Base-by-base conservation (phyloP, 176 grass and related monocot genomes). In the Ensete glaucum region DNA sequence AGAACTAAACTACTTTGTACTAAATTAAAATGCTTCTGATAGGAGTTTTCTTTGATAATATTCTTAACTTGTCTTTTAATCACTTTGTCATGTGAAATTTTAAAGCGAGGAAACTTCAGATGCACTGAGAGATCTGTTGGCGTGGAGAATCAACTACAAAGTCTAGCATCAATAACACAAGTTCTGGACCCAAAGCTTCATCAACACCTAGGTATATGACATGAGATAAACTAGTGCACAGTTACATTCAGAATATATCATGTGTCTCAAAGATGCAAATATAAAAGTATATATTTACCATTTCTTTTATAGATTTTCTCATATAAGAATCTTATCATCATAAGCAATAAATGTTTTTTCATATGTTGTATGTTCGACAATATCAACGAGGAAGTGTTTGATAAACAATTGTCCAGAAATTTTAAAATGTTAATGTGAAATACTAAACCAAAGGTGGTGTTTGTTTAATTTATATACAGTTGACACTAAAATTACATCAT, bases 21-120 rank as follows among this genome's bases (percentile, higher is more conserved):
- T 54, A 53, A 62, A 11, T 51, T 55, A 54, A 73, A 73, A 22
- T 54, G n/a, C 11, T 20, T 73, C 71, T 9, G 53, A 24, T 73
- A 26, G 53, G 21, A 85, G 1, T 81, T 85, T 11, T 10, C 57
- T 82, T 73, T 15, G 15, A 67, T 67, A 69, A 52, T 62, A 19
- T 78, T 6, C 74, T 79, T 81, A 53, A 81, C 74, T 79, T 25
- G 58, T 75, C 20, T 52, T 67, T 63, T 90, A 73, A 83, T 78
- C 24, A 84, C 52, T 52, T 64, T 80, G 20, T 73, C 86, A 55
- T 82, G 86, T 79, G 66, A 84, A 83, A 86, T 85, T 82, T 80
- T 87, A 56, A 91, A 99, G 96, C 87, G 96, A 86, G 96, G 86
- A 81, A 99, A 99, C 84, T 99, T 99, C 81, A 99, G 80, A 86